These are phyloP conservation scores for Rhizophagus prolifer DNA, from an alignment of 192 early-diverging fungal species.

Conservation along the genomic window DNA sequence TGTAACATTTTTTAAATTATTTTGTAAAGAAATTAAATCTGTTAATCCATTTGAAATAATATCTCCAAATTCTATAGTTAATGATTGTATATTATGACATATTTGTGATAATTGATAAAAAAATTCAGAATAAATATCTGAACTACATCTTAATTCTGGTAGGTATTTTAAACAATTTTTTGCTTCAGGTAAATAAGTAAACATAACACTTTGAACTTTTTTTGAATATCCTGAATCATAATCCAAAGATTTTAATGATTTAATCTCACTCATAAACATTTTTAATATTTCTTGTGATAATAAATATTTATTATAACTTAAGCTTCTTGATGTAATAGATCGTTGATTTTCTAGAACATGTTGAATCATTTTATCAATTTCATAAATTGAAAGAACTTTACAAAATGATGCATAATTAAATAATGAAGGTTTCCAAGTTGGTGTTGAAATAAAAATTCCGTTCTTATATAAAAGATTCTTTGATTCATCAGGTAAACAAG, in stretches of 20 bases:
- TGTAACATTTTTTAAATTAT: background rate
- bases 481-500: background rate
- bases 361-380: background rate
- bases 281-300: background rate
- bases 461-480: background rate
- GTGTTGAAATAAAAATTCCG: too few relatives aligned
- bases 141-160: background rate
- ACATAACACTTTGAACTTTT: background rate
- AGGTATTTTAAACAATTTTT: background rate
- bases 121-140: background rate
- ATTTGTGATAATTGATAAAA: background rate
- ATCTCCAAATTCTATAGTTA: background rate
- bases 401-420: too few relatives aligned
- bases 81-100: background rate
- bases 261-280: background rate
- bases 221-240: background rate
- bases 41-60: background rate
- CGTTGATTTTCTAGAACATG: background rate
- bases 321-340: background rate
- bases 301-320: background rate
- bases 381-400: background rate
- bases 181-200: background rate
- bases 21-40: background rate
- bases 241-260: background rate
- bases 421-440: too few relatives aligned